Evolutionary conservation across 2,329 filamentous ascomycete species (phyloP).

Genomic region (Aspergillus luchuensis): DNA sequence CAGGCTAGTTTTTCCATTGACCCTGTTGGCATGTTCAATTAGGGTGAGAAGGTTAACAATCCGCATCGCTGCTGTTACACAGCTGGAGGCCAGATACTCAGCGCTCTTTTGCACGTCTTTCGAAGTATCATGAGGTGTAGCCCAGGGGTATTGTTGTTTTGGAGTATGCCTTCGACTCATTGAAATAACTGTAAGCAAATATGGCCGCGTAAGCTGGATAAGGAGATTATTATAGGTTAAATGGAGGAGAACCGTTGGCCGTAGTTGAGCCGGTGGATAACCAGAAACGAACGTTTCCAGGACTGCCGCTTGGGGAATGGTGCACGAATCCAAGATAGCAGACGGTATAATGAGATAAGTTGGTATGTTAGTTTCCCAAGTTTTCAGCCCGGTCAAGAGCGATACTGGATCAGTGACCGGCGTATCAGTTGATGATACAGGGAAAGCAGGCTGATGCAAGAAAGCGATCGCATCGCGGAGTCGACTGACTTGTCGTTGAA

Average conservation of each 20-base stretch:
- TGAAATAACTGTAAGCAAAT: not conserved
- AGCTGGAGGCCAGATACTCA: not conserved
- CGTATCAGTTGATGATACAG: not conserved
- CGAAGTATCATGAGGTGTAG: not conserved
- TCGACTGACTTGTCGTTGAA: not conserved
- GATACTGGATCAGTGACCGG: not conserved
- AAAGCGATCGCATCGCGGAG: not conserved
- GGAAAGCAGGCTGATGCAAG: not conserved
- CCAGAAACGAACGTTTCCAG: not conserved
- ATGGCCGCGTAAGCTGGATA: not conserved
- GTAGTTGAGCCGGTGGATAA: not conserved
- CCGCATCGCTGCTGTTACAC: not conserved
- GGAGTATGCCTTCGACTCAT: not conserved
- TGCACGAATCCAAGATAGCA: not conserved
- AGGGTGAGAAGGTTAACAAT: not conserved
- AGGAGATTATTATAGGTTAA: not conserved
- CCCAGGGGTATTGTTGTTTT: not conserved
- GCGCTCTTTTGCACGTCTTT: not conserved
- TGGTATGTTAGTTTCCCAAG: not conserved
- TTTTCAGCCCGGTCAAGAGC: not conserved
- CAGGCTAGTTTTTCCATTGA: not conserved
- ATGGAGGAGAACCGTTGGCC: not conserved
- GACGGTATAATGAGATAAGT: not conserved
- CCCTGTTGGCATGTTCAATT: not conserved
- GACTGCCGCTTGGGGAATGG: not conserved